Evolutionary conservation across 164 flowering plant species (phyloP).

Genomic region (Paratinospora sagittata): DNA sequence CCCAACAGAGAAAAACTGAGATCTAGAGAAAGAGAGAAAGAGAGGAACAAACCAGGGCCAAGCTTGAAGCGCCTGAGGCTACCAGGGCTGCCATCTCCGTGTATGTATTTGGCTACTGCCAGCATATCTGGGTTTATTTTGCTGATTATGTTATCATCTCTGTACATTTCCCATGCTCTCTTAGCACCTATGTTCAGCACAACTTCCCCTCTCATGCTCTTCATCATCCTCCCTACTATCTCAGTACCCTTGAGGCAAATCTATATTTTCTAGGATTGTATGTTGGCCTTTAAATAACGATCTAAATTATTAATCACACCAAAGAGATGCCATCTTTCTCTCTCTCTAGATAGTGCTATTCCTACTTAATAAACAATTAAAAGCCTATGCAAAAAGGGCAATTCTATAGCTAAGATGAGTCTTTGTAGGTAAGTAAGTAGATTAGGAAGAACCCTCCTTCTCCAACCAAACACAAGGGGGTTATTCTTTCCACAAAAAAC

Average conservation of each 20-base stretch:
- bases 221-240: constrained; percentile 27
- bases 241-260: background rate
- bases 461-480: too few relatives aligned
- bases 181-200: constrained; percentile 44
- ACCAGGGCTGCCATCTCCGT: constrained; percentile 55
- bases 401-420: background rate
- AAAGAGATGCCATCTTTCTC: background rate
- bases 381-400: too few relatives aligned
- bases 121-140: constrained; percentile 7
- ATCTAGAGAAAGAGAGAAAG: constrained; percentile 4
- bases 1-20: background rate
- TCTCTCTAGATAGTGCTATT: too few relatives aligned
- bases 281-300: constrained; percentile 2
- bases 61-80: constrained; percentile 50
- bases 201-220: constrained; percentile 43
- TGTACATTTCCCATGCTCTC: constrained; percentile 60
- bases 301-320: background rate
- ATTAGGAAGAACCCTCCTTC: too few relatives aligned
- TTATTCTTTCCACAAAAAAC: background rate
- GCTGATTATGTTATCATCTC: constrained; percentile 39
- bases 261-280: background rate
- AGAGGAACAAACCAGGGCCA: constrained; percentile 38
- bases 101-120: constrained; percentile 21
- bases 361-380: background rate
- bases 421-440: too few relatives aligned